Conservation (phyloP, 2,329 filamentous ascomycete genomes). For the Claviceps quebecensis region DNA sequence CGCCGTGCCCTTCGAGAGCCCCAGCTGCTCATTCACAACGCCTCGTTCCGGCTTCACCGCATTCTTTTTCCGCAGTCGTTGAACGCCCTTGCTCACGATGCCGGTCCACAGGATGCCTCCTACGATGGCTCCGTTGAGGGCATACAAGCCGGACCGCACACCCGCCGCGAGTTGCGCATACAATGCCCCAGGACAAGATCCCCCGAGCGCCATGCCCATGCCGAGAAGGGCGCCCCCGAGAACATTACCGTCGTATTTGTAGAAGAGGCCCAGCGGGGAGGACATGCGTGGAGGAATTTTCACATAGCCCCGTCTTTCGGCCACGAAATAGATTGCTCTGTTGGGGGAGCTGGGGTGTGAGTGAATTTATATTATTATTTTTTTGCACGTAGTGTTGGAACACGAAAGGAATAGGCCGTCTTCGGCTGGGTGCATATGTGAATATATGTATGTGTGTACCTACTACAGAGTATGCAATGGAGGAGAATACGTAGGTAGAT, state of each 20-base stretch:
- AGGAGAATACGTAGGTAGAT: neutral
- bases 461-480: neutral
- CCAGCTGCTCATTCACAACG: slow-evolving; percentile 26
- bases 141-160: slow-evolving; percentile 35
- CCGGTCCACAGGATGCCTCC: slow-evolving; percentile 41
- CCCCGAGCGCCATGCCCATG: slow-evolving; percentile 51
- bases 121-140: slow-evolving; percentile 37
- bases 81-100: slow-evolving; percentile 23
- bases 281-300: slow-evolving; percentile 32
- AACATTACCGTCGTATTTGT: slow-evolving; percentile 48
- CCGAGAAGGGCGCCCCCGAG: slow-evolving; percentile 49
- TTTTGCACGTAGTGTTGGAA: neutral
- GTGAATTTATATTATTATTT: neutral
- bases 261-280: slow-evolving; percentile 38
- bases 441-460: neutral
- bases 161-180: slow-evolving; percentile 45
- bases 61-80: slow-evolving; percentile 12
- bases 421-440: neutral
- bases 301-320: slow-evolving; percentile 29
- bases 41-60: slow-evolving; percentile 15
- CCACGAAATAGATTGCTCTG: slow-evolving; percentile 31
- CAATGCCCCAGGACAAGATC: slow-evolving; percentile 52
- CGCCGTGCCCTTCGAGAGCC: slow-evolving; percentile 21
- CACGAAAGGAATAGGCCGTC: neutral
- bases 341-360: neutral